A percentile compares a stretch with the other conserved stretches of the same genome.
These are phyloP conservation scores for Solanum chiquidenum DNA, from an alignment of 257 asterid species.

Conservation along the genomic window DNA sequence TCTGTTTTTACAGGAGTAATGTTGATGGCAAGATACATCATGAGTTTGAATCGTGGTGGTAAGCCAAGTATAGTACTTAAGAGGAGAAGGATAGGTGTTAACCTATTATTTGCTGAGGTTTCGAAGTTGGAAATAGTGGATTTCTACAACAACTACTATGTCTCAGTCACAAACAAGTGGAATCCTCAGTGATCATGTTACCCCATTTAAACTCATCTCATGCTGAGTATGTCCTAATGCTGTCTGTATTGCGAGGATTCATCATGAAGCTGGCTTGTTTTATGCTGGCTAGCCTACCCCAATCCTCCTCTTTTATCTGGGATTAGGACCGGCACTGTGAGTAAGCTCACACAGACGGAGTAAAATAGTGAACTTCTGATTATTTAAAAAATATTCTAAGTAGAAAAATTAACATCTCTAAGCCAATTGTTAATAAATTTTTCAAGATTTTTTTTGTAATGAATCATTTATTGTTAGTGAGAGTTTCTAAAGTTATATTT, in stretches of 20 bases:
- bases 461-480: neutral
- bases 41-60: neutral
- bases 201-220: neutral
- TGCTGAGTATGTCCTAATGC: neutral
- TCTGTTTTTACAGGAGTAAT: neutral
- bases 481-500: neutral
- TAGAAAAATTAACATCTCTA: neutral
- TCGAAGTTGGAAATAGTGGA: neutral
- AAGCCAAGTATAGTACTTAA: neutral
- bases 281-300: neutral
- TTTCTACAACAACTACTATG: neutral
- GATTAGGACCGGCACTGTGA: neutral
- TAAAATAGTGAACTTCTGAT: neutral
- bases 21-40: neutral
- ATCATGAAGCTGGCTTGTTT: neutral
- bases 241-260: neutral
- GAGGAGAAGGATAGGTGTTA: neutral
- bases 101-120: neutral
- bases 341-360: neutral
- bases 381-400: neutral
- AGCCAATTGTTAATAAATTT: neutral
- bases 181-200: neutral
- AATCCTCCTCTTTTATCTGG: neutral
- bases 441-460: neutral
- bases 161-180: neutral